Base-by-base conservation (phyloP, 257 asterid genomes). In the Leonotis leonurus region DNA sequence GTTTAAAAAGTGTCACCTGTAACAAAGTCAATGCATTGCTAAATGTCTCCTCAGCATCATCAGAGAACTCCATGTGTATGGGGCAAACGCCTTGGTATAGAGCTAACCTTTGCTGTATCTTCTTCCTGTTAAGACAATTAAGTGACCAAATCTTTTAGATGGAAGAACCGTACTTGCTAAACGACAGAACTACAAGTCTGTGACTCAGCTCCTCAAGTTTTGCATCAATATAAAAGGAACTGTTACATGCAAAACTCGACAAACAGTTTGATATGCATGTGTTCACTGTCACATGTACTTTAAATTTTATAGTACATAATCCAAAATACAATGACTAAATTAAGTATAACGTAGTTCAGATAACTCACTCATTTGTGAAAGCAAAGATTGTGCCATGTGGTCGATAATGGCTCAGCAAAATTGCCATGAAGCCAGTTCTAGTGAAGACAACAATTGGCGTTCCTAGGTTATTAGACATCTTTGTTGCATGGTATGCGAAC, bases 401-500 rank as follows among this genome's bases (percentile, higher is more conserved):
- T 29, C 96, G 88, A 49, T 75, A 91, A 73, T 91, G 98, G 81
- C 98, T 91, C 69, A 91, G 75, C 52, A 88, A 83, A 65, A 88
- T 81, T 26, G 96, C 96, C 98, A 91, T 91, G 83, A 78, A 91
- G 56, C 98, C 96, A 58, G 80, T 82, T 71, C 90, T 77, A 58
- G 98, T 91, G 81, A 91, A 91, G 76, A 91, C 96, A 26, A 91
- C 94, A 8, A 78, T 84, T 22, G 96, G 86, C 62, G 95, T 91
- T 64, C 94, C 95, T 50, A 91, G 90, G 22, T 94, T 91, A 75
- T 91, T 84, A 62, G 98, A 88, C 88, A 91, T 88, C 94, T 80
- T 88, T 44, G 96, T 88, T 65, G 95, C 95, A 80, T 91, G 98
- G 78, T 62, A 88, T 30, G 96, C 98, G 81, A 91, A 91, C 95